Evolutionary conservation across 2,329 filamentous ascomycete species (phyloP).

Genomic region (Aspergillus pseudoglaucus): DNA sequence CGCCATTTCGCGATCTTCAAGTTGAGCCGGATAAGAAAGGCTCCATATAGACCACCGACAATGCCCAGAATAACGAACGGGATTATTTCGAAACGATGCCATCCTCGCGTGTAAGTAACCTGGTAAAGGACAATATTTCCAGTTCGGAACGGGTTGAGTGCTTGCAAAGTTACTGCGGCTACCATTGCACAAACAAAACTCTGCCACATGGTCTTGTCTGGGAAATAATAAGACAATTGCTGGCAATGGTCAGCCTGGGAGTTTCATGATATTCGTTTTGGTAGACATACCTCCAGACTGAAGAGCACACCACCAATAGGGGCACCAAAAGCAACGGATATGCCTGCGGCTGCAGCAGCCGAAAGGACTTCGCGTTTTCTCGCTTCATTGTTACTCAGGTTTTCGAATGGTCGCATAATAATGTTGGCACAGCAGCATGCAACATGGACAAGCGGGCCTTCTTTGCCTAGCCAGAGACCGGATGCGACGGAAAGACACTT

Average conservation of each 20-base stretch:
- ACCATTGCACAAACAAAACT: conserved; percentile 99
- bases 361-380: conserved; percentile 90
- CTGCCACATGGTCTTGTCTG: conserved; percentile 99
- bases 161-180: conserved; percentile 88
- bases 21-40: conserved; percentile 89
- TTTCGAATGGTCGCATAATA: conserved; percentile 81
- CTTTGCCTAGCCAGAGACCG: conserved; percentile 93
- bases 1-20: conserved; percentile 81
- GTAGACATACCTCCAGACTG: conserved; percentile 66
- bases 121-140: conserved; percentile 95
- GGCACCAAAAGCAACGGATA: conserved; percentile 88
- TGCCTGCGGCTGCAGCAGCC: conserved; percentile 83
- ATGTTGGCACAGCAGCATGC: conserved; percentile 94
- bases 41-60: conserved; percentile 87
- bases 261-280: conserved; percentile 5
- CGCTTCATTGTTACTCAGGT: conserved; percentile 82
- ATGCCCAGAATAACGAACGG: conserved; percentile 84
- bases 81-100: conserved; percentile 90
- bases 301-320: conserved; percentile 93
- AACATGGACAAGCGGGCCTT: conserved; percentile 91
- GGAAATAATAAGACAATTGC: conserved; percentile 95
- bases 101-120: conserved; percentile 82
- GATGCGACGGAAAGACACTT: conserved; percentile 86
- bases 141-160: conserved; percentile 87
- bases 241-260: conserved; percentile 27